Conservation (phyloP, 441 rosid genomes). For the Gossypium gossypioides region DNA sequence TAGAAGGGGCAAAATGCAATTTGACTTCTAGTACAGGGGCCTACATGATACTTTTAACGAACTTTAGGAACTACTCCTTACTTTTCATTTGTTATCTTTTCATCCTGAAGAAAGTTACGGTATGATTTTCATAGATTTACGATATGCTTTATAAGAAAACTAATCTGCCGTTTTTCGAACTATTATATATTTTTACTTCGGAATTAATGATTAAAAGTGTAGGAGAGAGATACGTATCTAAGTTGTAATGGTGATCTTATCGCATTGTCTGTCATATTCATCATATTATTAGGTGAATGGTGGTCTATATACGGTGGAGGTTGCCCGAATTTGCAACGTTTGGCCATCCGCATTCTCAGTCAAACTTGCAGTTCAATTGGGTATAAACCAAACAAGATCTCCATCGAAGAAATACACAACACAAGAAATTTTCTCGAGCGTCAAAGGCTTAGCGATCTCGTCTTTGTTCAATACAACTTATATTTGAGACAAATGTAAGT, state of each 20-base stretch:
- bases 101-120: neutral
- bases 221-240: neutral
- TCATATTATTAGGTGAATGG: slow-evolving; percentile 63
- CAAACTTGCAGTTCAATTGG: slow-evolving; percentile 68
- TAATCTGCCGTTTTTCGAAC: neutral
- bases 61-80: neutral
- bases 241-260: neutral
- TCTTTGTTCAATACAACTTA: slow-evolving; percentile 54
- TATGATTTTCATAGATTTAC: neutral
- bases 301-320: slow-evolving; percentile 89
- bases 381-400: slow-evolving; percentile 28
- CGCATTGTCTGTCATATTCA: slow-evolving; percentile 10
- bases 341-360: slow-evolving; percentile 67
- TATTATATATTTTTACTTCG: neutral
- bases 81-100: slow-evolving; percentile 2
- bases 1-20: too few relatives aligned
- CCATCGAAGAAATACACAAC: slow-evolving; percentile 36
- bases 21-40: too few relatives aligned
- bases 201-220: neutral
- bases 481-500: slow-evolving; percentile 48
- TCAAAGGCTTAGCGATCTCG: slow-evolving; percentile 47
- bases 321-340: slow-evolving; percentile 72
- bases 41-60: neutral
- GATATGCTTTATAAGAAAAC: neutral
- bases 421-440: slow-evolving; percentile 50